Percentiles rank a stretch among this genome's conserved stretches.
phyloP scores from a whole-genome alignment of 2,329 filamentous ascomycete genomes.

The Bisporella sp. region DNA sequence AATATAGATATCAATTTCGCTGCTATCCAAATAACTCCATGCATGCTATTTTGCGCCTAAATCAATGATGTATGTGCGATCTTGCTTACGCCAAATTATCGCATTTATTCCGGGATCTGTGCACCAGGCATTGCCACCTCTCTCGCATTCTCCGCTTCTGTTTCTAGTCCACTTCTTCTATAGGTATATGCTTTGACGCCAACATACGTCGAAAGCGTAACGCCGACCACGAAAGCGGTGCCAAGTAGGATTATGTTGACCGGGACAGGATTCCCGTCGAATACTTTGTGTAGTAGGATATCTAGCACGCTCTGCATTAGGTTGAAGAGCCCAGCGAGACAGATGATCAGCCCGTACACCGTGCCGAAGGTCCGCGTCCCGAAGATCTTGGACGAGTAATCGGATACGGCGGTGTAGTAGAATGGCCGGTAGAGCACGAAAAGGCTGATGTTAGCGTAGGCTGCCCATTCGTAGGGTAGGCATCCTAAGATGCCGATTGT shows the following conservation, averaged over 20 bases:
- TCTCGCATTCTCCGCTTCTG: slow-evolving; percentile 36
- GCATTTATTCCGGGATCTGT: slow-evolving; percentile 16
- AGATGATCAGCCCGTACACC: slow-evolving; percentile 90
- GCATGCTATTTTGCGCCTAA: not conserved
- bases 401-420: slow-evolving; percentile 86
- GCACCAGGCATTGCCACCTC: slow-evolving; percentile 27
- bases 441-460: slow-evolving; percentile 68
- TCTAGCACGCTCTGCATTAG: slow-evolving; percentile 79
- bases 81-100: not conserved
- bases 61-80: not conserved
- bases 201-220: slow-evolving; percentile 61
- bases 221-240: slow-evolving; percentile 56
- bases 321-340: slow-evolving; percentile 71
- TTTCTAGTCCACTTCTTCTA: slow-evolving; percentile 31
- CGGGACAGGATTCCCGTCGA: slow-evolving; percentile 65
- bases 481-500: slow-evolving; percentile 71
- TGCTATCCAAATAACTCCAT: slow-evolving; percentile 1
- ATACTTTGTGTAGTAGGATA: slow-evolving; percentile 66
- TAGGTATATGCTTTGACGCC: slow-evolving; percentile 29
- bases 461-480: slow-evolving; percentile 62
- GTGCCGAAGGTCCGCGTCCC: slow-evolving; percentile 88
- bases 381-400: slow-evolving; percentile 88
- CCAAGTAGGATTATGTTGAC: slow-evolving; percentile 65
- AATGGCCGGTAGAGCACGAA: slow-evolving; percentile 83
- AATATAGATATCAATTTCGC: slow-evolving; percentile 2